These are phyloP conservation scores for Botrytis squamosa DNA, from an alignment of 2,329 filamentous ascomycete species.

Conservation along the genomic window DNA sequence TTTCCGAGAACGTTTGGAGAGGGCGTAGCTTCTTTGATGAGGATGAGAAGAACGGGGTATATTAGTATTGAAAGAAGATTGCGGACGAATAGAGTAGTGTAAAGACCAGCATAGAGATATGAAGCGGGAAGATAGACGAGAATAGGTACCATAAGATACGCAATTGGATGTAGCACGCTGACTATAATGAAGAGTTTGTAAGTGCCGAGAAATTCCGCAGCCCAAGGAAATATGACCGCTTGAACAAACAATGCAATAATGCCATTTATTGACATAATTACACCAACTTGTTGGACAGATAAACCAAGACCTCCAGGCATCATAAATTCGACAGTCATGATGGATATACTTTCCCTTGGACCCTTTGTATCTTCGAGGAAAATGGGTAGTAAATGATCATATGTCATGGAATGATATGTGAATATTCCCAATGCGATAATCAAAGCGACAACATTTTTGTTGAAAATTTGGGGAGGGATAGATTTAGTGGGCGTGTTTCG, in stretches of 20 bases:
- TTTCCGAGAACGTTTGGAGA: slow-evolving; percentile 56
- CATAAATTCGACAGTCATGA: slow-evolving; percentile 38
- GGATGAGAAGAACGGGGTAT: slow-evolving; percentile 64
- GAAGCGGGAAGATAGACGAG: slow-evolving; percentile 53
- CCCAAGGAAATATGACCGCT: slow-evolving; percentile 59
- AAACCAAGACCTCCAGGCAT: slow-evolving; percentile 62
- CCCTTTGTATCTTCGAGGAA: slow-evolving; percentile 79
- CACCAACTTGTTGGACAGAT: slow-evolving; percentile 60
- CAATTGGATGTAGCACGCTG: slow-evolving; percentile 59
- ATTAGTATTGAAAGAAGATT: slow-evolving; percentile 62
- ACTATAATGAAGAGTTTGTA: slow-evolving; percentile 57
- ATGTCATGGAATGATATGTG: slow-evolving; percentile 94
- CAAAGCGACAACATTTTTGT: slow-evolving; percentile 67
- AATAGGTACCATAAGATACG: slow-evolving; percentile 58
- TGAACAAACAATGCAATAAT: slow-evolving; percentile 59
- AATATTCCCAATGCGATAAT: slow-evolving; percentile 84
- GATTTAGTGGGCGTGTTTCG: slow-evolving; percentile 36
- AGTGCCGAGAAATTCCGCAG: slow-evolving; percentile 57
- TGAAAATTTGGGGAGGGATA: slow-evolving; percentile 50
- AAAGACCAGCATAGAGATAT: slow-evolving; percentile 57
- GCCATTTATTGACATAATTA: slow-evolving; percentile 60
- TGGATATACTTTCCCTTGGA: slow-evolving; percentile 30
- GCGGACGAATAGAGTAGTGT: slow-evolving; percentile 47
- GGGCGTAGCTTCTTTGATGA: slow-evolving; percentile 66
- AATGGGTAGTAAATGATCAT: slow-evolving; percentile 87